phyloP scores from a whole-genome alignment of 148 eudicot species.

The Dysphania ambrosioides region DNA sequence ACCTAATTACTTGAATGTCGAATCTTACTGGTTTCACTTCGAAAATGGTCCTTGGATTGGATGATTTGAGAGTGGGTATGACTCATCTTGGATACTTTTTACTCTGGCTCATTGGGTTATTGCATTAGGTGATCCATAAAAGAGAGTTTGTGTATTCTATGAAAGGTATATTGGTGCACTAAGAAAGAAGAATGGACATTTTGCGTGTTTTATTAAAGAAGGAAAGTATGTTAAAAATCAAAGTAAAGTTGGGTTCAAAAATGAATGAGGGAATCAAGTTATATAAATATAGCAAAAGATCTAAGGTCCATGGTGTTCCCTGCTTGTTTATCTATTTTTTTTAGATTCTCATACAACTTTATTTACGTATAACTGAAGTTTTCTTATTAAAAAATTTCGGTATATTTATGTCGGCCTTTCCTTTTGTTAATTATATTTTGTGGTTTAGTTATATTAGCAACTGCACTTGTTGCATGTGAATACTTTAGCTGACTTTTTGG shows the following conservation, averaged over 20 bases:
- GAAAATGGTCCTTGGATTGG: conserved; percentile 4
- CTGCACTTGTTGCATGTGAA: conserved; percentile 23
- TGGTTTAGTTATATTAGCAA: conserved; percentile 8
- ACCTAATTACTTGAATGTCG: neutral
- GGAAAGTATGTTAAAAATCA: conserved; percentile 15
- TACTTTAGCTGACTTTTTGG: conserved; percentile 18
- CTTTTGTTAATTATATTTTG: conserved; percentile 7
- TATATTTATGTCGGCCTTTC: conserved; percentile 6
- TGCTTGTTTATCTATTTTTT: conserved; percentile 22
- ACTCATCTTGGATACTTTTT: conserved; percentile 26
- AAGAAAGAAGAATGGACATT: conserved; percentile 20
- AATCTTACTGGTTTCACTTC: neutral
- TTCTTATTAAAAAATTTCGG: neutral
- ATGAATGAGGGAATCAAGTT: conserved; percentile 37
- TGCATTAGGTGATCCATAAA: conserved; percentile 24
- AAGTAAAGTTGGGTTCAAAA: conserved; percentile 31
- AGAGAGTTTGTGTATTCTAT: conserved; percentile 9
- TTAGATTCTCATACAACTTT: conserved; percentile 21
- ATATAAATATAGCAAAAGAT: conserved; percentile 34
- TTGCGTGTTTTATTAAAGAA: conserved; percentile 22
- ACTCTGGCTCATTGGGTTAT: neutral
- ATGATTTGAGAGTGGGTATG: conserved; percentile 19
- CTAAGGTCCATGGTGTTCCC: conserved; percentile 20
- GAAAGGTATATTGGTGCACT: conserved; percentile 18
- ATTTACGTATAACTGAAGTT: conserved; percentile 20